Evolutionary conservation across 352 stramenopile species (phyloP).

Genomic region (Thraustochytrium striatum): DNA sequence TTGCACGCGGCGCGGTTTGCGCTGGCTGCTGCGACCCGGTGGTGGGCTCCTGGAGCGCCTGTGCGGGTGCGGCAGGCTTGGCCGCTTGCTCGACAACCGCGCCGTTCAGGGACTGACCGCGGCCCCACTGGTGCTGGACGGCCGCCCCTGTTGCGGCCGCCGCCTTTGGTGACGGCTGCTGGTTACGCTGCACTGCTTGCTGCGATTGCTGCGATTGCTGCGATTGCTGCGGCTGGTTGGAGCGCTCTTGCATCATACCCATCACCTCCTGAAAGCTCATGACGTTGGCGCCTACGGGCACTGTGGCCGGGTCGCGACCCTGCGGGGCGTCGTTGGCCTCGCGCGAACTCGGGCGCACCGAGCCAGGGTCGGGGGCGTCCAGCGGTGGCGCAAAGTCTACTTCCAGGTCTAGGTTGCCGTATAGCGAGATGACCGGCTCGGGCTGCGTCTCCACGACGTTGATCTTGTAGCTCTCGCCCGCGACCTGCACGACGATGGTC

Average conservation of each 20-base stretch:
- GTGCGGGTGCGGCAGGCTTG: neutral
- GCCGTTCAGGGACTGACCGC: neutral
- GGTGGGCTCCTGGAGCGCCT: neutral
- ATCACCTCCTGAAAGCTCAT: neutral
- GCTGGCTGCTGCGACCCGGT: neutral
- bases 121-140: neutral
- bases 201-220: too few species aligned
- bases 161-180: neutral
- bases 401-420: slow-evolving; percentile 51
- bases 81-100: neutral
- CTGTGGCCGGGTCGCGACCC: neutral
- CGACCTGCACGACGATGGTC: slow-evolving; percentile 36
- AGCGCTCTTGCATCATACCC: too few species aligned
- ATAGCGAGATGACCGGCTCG: slow-evolving; percentile 39
- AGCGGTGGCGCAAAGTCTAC: slow-evolving; percentile 50
- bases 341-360: neutral
- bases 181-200: neutral
- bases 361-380: slow-evolving; percentile 18
- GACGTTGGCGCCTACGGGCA: neutral
- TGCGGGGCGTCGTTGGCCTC: neutral
- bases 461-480: slow-evolving; percentile 38
- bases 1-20: neutral
- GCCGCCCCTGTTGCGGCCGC: neutral
- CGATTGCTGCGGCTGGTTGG: neutral
- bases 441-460: slow-evolving; percentile 49